Evolutionary conservation across 257 asterid species (phyloP), one percentile per base, ranked within the genome.

Genomic region (Orobanche coerulescens): DNA sequence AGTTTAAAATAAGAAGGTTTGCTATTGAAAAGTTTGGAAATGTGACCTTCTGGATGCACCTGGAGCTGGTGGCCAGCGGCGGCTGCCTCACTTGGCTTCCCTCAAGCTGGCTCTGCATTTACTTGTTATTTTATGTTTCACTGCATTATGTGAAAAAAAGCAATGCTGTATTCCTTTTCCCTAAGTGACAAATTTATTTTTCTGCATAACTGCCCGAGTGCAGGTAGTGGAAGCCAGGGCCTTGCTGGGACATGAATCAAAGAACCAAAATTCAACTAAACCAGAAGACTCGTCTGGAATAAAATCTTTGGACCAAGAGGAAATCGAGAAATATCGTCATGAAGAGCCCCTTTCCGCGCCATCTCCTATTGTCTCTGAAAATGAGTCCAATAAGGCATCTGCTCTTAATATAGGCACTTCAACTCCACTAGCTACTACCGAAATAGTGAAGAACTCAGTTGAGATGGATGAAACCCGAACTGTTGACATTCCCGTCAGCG

Each of bases 171-270:
- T 46, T 33, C 19, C 33, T 52, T 57, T 44, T 26, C 30, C 44
- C 24, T 58, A 44, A 48, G 51, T 13, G 40, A n/a, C 59, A 39
- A 30, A 25, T 24, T 25, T 40, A 13, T 58, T 66, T 54, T 49
- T 46, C 70, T 56, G 51, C 43, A 36, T 43, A 26, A 51, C 62
- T 36, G 39, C 58, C 58, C 24, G 52, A 22, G 5, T 76, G 72
- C 86, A 93, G 98, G 76, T 89, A 58, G 57, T 83, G 71, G 79
- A 76, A 70, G 95, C 92, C 46, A 79, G 97, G 73, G 87, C 93
- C 28, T 71, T 58, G 63, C 77, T 93, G 62, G 74, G 85, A 8
- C 68, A 65, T n/a, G 94, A 81, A 68, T 57, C 76, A 20, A 80
- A 78, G 76, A 77, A 79, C 50, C 70, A 55, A 62, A 60, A 74